phyloP scores from a whole-genome alignment of 352 stramenopile species.

The Aphanomyces invadans region DNA sequence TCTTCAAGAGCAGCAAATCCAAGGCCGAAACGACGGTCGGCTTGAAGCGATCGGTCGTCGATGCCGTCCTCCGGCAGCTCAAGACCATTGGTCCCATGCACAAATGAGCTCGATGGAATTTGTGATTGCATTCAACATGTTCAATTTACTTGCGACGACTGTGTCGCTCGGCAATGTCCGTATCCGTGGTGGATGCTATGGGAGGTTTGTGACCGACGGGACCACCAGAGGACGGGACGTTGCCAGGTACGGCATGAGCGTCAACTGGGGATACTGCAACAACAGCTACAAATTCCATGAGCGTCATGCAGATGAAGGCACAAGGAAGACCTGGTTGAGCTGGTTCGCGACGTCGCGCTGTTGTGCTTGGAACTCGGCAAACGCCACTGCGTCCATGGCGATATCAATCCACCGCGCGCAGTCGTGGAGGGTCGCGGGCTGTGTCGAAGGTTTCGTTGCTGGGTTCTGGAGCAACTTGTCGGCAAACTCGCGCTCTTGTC shows the following conservation, averaged over 20 bases:
- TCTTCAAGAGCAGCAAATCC: slow-evolving; percentile 27
- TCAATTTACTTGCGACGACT: no score
- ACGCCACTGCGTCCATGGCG: slow-evolving; percentile 29
- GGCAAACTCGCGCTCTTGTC: slow-evolving; percentile 33
- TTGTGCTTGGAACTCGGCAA: slow-evolving; percentile 23
- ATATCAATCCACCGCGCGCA: slow-evolving; percentile 32
- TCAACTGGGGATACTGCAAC: not conserved
- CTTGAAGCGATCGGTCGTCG: slow-evolving; percentile 46
- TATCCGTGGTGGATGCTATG: not conserved
- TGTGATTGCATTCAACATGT: no score
- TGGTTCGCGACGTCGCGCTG: not conserved
- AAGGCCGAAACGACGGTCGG: slow-evolving; percentile 8
- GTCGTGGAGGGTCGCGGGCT: slow-evolving; percentile 24
- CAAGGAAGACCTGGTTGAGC: slow-evolving; percentile 10
- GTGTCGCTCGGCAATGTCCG: no score
- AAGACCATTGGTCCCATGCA: slow-evolving; percentile 28
- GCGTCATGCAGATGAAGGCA: no score
- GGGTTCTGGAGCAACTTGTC: slow-evolving; percentile 13
- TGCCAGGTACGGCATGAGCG: not conserved
- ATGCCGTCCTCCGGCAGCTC: slow-evolving; percentile 40
- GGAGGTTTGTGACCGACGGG: not conserved
- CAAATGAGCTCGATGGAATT: not conserved
- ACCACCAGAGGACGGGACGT: not conserved
- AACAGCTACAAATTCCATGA: not conserved
- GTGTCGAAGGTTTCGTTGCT: not conserved